Evolutionary conservation across 768 basidiomycete species (phyloP), one percentile per base, ranked within the genome.

Genomic region (Mycena filopes): DNA sequence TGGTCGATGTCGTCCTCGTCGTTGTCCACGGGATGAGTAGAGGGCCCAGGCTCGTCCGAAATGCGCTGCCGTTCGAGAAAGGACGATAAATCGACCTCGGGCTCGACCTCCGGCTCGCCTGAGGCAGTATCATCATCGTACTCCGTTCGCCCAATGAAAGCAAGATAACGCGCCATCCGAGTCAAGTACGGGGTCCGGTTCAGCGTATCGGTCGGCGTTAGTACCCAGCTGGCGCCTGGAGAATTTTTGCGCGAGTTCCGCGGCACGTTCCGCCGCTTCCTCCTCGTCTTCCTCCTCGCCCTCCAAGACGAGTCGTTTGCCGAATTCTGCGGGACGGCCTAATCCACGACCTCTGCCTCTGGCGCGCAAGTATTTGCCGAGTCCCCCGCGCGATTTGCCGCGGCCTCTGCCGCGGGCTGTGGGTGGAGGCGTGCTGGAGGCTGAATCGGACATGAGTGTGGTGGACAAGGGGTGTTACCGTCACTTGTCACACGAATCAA

Each of bases 311-410:
- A 91, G 79, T 7, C 89, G 86, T 70, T 82, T 79, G n/a, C 76
- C 72, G 74, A 91, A 93, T 69, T 86, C 87, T 55, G 91, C 90
- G 6, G 88, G 87, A 40, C 89, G 87, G 2, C 90, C 89, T 12
- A 62, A 68, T 0, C 89, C 84, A 28, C 84, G 79, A 5, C 89
- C 88, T 45, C 89, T 78, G 4, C 92, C 92, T 4, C 89, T 78
- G 13, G 92, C 89, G 28, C 91, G 87, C 21, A 93, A 81, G 71
- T 89, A 90, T 77, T 93, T 93, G 0, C 91, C 91, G 4, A 87
- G 78, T 2, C 90, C 90, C 1, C 91, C 91, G 55, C 90, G 83
- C 55, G 88, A 86, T 71, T 83, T 85, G 26, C 86, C 83, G 61
- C 86, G 76, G 0, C 87, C 87, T 60, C 85, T 70, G 3, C 82